Conservation (phyloP, 345 rosid genomes). For the Eucalyptus marginata region DNA sequence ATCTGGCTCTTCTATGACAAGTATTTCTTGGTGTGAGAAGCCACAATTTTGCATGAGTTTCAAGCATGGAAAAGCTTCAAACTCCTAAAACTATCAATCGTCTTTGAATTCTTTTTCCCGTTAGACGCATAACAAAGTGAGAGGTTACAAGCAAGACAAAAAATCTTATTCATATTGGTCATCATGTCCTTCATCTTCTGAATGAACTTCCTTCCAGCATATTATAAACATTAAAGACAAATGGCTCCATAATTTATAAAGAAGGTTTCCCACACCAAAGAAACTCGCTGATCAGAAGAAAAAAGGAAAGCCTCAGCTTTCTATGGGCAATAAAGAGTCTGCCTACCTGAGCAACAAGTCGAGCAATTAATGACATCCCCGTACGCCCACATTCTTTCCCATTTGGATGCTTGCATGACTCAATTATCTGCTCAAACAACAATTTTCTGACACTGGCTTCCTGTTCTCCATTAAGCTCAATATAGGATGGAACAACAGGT, state of each 20-base stretch:
- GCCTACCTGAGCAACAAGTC: slow-evolving; percentile 72
- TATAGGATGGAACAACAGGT: slow-evolving; percentile 53
- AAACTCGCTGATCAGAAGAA: neutral
- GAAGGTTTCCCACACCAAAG: neutral
- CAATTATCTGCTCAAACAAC: slow-evolving; percentile 66
- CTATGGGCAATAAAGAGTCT: neutral
- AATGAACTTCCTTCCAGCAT: neutral
- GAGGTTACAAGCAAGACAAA: neutral
- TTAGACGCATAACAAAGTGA: neutral
- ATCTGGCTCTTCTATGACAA: neutral
- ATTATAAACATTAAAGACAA: neutral
- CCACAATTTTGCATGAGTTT: neutral
- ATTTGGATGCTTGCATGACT: slow-evolving; percentile 46
- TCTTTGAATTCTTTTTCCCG: neutral
- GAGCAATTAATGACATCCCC: slow-evolving; percentile 67
- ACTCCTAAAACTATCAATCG: neutral
- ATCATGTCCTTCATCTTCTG: neutral
- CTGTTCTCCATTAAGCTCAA: slow-evolving; percentile 62
- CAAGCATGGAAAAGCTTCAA: neutral
- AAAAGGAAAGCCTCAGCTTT: neutral
- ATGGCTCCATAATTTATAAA: neutral
- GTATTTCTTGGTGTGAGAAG: neutral
- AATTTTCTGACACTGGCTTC: slow-evolving; percentile 33
- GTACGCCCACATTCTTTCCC: slow-evolving; percentile 38
- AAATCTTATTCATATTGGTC: neutral